These are phyloP conservation scores for Sclerotinia minor DNA, from an alignment of 2,329 filamentous ascomycete genomes.

Conservation along the genomic window DNA sequence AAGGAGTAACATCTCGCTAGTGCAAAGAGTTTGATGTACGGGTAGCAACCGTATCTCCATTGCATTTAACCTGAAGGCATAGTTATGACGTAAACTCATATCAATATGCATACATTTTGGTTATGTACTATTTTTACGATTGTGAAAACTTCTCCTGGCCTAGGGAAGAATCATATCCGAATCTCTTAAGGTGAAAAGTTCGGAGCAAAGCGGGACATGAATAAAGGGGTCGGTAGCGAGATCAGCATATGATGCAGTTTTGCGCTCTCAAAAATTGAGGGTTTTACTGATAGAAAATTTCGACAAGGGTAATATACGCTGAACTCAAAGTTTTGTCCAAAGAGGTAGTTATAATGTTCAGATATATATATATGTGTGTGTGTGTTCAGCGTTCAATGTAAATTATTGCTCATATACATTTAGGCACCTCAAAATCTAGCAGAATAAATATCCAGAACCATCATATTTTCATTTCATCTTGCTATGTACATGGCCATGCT, in stretches of 20 bases:
- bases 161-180: neutral
- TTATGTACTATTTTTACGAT: neutral
- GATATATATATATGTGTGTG: no score
- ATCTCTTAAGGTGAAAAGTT: neutral
- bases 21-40: neutral
- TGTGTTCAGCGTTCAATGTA: neutral
- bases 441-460: neutral
- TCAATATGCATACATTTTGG: neutral
- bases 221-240: neutral
- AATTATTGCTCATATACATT: neutral
- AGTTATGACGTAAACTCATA: neutral
- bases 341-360: neutral
- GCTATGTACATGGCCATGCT: neutral
- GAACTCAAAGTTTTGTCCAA: neutral
- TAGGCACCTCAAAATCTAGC: neutral
- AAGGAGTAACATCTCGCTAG: neutral
- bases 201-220: neutral
- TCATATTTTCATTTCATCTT: neutral
- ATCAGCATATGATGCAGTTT: neutral
- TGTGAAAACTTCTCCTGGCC: neutral
- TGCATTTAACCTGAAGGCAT: neutral
- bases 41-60: neutral
- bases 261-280: neutral
- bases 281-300: no score
- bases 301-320: no score